Percentiles rank a stretch among this genome's conserved stretches.
Evolutionary conservation across 352 stramenopile genomes (phyloP).

Genomic region (Phytophthora sansomeana): DNA sequence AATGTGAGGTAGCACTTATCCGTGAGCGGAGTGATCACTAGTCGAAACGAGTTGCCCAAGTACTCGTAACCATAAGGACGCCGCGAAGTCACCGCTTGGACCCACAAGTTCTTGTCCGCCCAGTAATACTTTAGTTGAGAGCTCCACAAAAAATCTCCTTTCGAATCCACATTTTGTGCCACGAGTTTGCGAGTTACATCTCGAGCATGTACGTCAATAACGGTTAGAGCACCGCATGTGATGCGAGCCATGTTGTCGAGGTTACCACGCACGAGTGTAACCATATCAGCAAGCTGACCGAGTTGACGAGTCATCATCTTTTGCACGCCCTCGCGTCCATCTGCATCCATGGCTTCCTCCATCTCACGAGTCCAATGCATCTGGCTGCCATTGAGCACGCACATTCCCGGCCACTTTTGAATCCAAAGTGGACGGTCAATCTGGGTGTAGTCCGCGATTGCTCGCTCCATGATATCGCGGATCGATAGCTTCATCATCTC

Average conservation of each 20-base stretch:
- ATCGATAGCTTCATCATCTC: constrained; percentile 94
- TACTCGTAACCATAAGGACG: constrained; percentile 97
- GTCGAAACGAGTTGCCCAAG: constrained; percentile 95
- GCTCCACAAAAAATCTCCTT: constrained; percentile 90
- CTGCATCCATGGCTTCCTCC: constrained; percentile 85
- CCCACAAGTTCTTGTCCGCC: constrained; percentile 87
- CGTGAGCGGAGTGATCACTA: constrained; percentile 97
- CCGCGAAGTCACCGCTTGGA: constrained; percentile 91
- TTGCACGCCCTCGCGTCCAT: constrained; percentile 78
- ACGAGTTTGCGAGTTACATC: constrained; percentile 95
- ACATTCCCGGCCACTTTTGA: constrained; percentile 93
- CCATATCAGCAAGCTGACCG: constrained; percentile 93
- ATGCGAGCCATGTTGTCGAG: constrained; percentile 89
- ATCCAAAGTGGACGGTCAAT: constrained; percentile 92
- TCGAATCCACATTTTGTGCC: constrained; percentile 88
- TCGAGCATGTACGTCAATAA: constrained; percentile 96
- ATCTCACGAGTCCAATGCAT: constrained; percentile 95
- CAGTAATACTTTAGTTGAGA: constrained; percentile 95
- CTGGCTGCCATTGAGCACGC: constrained; percentile 92
- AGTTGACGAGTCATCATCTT: constrained; percentile 87
- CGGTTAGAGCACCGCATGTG: constrained; percentile 91
- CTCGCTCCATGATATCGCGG: constrained; percentile 87
- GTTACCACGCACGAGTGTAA: constrained; percentile 91
- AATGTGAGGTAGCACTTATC: constrained; percentile 97
- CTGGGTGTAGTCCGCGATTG: constrained; percentile 90